Conservation (phyloP, 2,329 filamentous ascomycete genomes). For the Bipolaris bicolor region DNA sequence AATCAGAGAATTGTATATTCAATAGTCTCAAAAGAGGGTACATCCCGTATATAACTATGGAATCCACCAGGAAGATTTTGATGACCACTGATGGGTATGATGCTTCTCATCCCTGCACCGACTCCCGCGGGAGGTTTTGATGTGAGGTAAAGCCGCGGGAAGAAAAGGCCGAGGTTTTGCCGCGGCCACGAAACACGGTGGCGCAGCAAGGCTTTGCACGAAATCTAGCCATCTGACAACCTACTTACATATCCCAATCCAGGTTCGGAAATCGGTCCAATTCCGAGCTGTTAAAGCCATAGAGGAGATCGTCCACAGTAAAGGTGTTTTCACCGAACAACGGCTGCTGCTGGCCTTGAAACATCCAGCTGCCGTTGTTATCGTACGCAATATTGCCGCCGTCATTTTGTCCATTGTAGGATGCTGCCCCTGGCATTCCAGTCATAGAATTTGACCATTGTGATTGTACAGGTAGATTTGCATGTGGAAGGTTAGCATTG, state of each 20-base stretch:
- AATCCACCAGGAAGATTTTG: background rate
- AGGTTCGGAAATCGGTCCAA: slow-evolving; percentile 31
- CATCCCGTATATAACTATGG: background rate
- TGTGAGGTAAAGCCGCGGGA: background rate
- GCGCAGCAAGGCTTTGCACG: background rate
- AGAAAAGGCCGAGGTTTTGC: slow-evolving; percentile 1
- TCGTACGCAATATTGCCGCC: slow-evolving; percentile 14
- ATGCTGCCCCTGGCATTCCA: background rate
- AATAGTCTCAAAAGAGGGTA: background rate
- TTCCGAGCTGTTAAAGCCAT: slow-evolving; percentile 35
- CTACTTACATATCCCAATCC: slow-evolving; percentile 4
- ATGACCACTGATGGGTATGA: background rate
- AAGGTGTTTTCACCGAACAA: slow-evolving; percentile 21
- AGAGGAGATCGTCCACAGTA: slow-evolving; percentile 33
- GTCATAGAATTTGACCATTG: background rate
- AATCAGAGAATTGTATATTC: background rate
- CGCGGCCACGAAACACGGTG: background rate
- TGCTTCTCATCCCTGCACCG: background rate
- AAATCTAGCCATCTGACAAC: background rate
- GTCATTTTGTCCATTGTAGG: background rate
- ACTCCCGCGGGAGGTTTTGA: background rate
- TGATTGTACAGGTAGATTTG: background rate
- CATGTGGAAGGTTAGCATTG: background rate
- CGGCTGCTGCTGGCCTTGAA: slow-evolving; percentile 21
- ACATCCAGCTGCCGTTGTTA: slow-evolving; percentile 18